Conservation (phyloP, 345 rosid genomes). For the Camelina hispida region DNA sequence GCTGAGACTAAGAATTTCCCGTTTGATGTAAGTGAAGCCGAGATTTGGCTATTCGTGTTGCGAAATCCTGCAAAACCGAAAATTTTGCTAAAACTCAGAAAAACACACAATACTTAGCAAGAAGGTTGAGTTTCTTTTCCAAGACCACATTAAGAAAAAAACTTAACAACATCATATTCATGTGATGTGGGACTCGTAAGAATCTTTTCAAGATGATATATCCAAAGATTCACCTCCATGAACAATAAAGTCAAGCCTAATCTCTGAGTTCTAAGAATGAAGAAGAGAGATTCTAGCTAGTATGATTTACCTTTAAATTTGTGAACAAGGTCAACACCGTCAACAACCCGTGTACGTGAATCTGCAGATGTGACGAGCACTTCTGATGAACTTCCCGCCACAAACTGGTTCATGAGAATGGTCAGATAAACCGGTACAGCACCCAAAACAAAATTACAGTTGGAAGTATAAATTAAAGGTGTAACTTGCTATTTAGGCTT, state of each 20-base stretch:
- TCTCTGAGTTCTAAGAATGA: not conserved
- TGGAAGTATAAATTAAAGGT: not conserved
- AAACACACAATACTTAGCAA: not conserved
- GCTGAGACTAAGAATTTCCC: constrained; percentile 88
- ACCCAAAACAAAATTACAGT: not conserved
- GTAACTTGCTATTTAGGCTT: constrained; percentile 25
- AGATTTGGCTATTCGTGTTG: constrained; percentile 86
- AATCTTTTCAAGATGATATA: not conserved
- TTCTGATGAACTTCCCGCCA: constrained; percentile 87
- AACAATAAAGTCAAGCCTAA: not conserved
- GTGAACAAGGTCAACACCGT: constrained; percentile 83
- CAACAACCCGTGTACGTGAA: constrained; percentile 85
- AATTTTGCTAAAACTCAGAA: not conserved
- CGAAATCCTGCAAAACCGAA: constrained; percentile 72
- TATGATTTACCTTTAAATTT: constrained; percentile 77
- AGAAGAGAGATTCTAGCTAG: not conserved
- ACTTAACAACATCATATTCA: not conserved
- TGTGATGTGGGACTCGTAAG: not conserved
- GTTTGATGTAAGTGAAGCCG: constrained; percentile 73
- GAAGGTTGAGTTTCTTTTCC: not conserved
- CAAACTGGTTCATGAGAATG: constrained; percentile 66
- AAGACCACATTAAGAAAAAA: not conserved
- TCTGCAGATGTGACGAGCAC: constrained; percentile 96
- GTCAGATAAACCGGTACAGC: constrained; percentile 33
- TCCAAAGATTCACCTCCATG: not conserved